Base-by-base conservation (phyloP, 208 protist species). In the Porcisia hertigi region DNA sequence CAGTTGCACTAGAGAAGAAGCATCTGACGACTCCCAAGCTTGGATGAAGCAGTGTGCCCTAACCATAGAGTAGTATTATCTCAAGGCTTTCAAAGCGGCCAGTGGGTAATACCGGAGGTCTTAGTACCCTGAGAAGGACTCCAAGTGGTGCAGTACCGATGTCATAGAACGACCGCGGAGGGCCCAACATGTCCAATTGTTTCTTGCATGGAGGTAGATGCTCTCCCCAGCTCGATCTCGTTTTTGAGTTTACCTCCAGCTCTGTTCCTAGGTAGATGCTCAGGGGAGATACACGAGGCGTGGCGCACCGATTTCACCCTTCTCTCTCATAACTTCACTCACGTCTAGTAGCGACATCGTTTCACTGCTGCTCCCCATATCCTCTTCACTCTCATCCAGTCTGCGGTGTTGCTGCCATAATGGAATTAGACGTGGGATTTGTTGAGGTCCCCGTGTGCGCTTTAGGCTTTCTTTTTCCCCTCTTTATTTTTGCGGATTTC, bases 401-500 rank as follows among this genome's bases (percentile, higher is more conserved):
- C 60, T 39, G 60, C 18, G 41, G 34, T 65, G 60, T 45, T 3
- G 36, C 14, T 20, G 25, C 34, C 60, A 43, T 43, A 66, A 52
- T 52, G 16, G 63, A n/a, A 25, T 60, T 23, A 63, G 53, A 62
- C 59, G 11, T 23, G 39, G 3, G 2, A 3, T 49, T 7, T 34
- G 25, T 66, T 16, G 20, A 20, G 12, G n/a, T 66, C 16, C 41
- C 16, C n/a, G 25, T 20, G 41, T 75, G 41, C 20, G 55, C 52
- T 58, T 67, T 53, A 69, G 30, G 23, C 41, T 64, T 55, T 64
- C 49, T 62, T 75, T 8, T 53, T 77, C n/a, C 57, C 54, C 36
- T 45, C 49, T 59, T 69, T 53, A n/a, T 20, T 76, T 62, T 69
- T 79, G 49, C 12, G 47, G 18, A 57, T 30, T 72, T 39, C 43